Conservation (phyloP, 495 filamentous ascomycete genomes). For the Aspergillus diversus region DNA sequence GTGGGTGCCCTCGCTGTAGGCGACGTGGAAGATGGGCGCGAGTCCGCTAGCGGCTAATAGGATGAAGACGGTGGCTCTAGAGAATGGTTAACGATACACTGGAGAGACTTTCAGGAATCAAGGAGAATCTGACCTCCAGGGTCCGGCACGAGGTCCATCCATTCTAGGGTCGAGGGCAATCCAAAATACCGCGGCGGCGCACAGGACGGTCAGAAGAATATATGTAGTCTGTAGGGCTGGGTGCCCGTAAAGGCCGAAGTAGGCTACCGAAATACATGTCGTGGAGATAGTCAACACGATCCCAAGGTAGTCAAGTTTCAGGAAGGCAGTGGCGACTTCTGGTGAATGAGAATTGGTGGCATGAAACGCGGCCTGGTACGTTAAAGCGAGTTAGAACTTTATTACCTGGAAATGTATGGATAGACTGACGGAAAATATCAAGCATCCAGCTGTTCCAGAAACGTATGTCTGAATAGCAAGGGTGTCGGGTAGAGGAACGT, state of each 20-base stretch:
- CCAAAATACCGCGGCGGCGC: background rate
- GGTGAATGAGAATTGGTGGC: conserved; percentile 7
- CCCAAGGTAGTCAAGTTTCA: conserved; percentile 12
- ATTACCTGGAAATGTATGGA: background rate
- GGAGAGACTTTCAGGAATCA: background rate
- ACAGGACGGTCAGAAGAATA: background rate
- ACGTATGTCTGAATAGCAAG: conserved; percentile 9
- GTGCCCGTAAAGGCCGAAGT: background rate
- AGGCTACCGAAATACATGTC: background rate
- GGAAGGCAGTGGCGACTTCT: conserved; percentile 3
- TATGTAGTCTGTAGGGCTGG: background rate
- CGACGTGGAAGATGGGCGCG: background rate
- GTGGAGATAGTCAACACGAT: conserved; percentile 12
- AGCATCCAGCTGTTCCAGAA: conserved; percentile 7
- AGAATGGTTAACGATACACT: background rate
- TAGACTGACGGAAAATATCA: conserved; percentile 4
- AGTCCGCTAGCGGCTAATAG: background rate
- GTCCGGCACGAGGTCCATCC: background rate
- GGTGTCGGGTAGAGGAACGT: background rate
- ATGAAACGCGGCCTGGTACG: background rate
- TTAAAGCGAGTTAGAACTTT: background rate
- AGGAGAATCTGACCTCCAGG: too few species aligned
- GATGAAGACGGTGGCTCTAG: background rate
- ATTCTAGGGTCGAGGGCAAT: background rate
- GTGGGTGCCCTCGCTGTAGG: background rate